Conservation (phyloP, 2,329 filamentous ascomycete species). For the Sarocladium brachiariae region DNA sequence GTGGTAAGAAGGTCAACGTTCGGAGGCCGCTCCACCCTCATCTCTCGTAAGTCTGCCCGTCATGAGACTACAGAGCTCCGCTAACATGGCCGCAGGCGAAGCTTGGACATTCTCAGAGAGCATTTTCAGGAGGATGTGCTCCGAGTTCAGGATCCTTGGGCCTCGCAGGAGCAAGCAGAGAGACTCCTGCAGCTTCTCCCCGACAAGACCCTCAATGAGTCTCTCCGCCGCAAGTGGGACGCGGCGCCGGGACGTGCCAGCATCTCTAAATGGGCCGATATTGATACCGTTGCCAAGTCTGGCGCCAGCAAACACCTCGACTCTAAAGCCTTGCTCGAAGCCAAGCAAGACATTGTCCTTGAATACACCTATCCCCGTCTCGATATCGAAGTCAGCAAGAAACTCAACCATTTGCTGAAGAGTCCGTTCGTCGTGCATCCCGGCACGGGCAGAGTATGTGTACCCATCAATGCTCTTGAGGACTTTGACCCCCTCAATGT, state of each 20-base stretch:
- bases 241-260: slow-evolving; percentile 72
- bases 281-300: slow-evolving; percentile 75
- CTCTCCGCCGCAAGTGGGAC: slow-evolving; percentile 85
- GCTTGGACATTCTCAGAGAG: slow-evolving; percentile 73
- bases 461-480: slow-evolving; percentile 84
- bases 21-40: slow-evolving; percentile 86
- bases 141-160: slow-evolving; percentile 80
- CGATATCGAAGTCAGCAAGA: slow-evolving; percentile 95
- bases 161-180: slow-evolving; percentile 60
- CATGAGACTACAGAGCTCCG: not conserved
- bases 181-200: slow-evolving; percentile 80
- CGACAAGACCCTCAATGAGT: slow-evolving; percentile 68
- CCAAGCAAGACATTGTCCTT: slow-evolving; percentile 91
- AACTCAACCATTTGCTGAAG: slow-evolving; percentile 96
- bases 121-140: slow-evolving; percentile 83
- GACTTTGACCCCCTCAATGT: slow-evolving; percentile 81
- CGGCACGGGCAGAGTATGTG: slow-evolving; percentile 87
- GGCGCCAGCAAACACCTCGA: slow-evolving; percentile 69
- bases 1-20: slow-evolving; percentile 79
- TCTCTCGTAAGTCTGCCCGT: slow-evolving; percentile 49
- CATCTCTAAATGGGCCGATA: slow-evolving; percentile 85
- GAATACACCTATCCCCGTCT: slow-evolving; percentile 98
- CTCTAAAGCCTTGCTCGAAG: slow-evolving; percentile 66
- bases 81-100: slow-evolving; percentile 49
- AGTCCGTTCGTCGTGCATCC: slow-evolving; percentile 95